Base-by-base conservation (phyloP, 1,284 basidiomycete genomes). In the Sphaerobolus stellatus region DNA sequence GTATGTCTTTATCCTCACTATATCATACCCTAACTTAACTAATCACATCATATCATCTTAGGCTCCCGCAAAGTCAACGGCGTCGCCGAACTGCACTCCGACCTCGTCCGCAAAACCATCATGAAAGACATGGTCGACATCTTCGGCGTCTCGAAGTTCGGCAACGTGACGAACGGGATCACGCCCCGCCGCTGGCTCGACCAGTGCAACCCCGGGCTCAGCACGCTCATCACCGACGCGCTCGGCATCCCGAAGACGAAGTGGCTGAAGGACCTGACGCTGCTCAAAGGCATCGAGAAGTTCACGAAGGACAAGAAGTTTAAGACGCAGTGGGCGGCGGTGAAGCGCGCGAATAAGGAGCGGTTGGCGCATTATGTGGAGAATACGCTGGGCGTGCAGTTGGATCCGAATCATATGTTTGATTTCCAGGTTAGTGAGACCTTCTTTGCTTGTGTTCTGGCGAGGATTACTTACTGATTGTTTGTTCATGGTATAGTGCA, bases 91-190 rank as follows among this genome's bases (percentile, higher is more conserved):
- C 70, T 90, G 48, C 88, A 90, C 71, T 86, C 83, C 61, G 84
- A 89, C 48, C 77, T 91, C 49, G 83, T 90, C 45, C 76, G 71
- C 65, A 84, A 82, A 22, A 94, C 90, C 16, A 92, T 96, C 67
- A 77, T 94, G 71, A 92, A 90, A 64, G 94, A 96, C 74, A 96
- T 96, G 64, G 91, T 93, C 46, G 90, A 94, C 29, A 89, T 87
- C 68, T 88, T 83, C 63, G 90, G 90, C 13, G 66, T 80, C 50
- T 83, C 82, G 82, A 91, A 90, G 86, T 91, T 89, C 64, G 79
- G 81, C 34, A 92, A 92, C 64, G 88, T 92, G 48, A 93, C 89
- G 27, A 93, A 92, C 67, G 93, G 92, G 62, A 84, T 91, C 55
- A 91, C 88, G 24, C 88, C 88, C 34, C 87, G 90, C 59, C 81